These are phyloP conservation scores for Lactifluus rugatus DNA, from an alignment of 768 basidiomycete species.

Conservation along the genomic window DNA sequence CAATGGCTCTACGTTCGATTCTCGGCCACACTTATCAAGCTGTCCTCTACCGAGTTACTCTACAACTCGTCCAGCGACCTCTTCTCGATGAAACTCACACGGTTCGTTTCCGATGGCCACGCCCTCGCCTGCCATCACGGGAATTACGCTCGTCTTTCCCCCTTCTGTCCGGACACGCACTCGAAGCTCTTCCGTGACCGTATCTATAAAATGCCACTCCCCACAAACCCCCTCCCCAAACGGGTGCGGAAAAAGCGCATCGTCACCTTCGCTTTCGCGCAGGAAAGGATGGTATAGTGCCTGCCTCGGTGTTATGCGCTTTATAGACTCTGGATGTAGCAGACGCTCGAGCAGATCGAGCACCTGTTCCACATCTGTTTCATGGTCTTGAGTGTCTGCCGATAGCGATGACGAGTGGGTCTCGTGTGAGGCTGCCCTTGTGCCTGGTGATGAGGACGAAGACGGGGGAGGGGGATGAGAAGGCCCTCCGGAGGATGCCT, in stretches of 20 bases:
- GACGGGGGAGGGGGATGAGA: slow-evolving; percentile 20
- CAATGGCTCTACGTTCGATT: too few species aligned
- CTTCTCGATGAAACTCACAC: slow-evolving; percentile 26
- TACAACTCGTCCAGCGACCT: not conserved
- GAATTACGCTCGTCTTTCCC: slow-evolving; percentile 15
- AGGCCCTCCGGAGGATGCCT: slow-evolving; percentile 23
- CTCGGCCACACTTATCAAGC: not conserved
- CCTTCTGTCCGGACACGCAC: slow-evolving; percentile 34
- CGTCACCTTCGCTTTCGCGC: slow-evolving; percentile 41
- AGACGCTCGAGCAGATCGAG: slow-evolving; percentile 67
- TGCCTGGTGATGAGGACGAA: slow-evolving; percentile 21
- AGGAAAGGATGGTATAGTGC: slow-evolving; percentile 80
- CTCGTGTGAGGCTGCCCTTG: slow-evolving; percentile 22
- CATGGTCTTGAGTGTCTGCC: slow-evolving; percentile 33
- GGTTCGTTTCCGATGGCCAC: slow-evolving; percentile 27
- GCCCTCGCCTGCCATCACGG: slow-evolving; percentile 25
- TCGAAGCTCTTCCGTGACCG: slow-evolving; percentile 46
- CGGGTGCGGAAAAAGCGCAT: slow-evolving; percentile 60
- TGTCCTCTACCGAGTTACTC: not conserved
- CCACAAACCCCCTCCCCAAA: slow-evolving; percentile 60
- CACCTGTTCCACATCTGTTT: slow-evolving; percentile 50
- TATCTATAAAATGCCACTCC: slow-evolving; percentile 49
- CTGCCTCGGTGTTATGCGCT: slow-evolving; percentile 63
- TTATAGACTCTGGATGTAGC: slow-evolving; percentile 69
- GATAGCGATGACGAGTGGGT: slow-evolving; percentile 23